phyloP scores from a whole-genome alignment of 371 early-diverging fungal species.

The Lichtheimia ramosa region DNA sequence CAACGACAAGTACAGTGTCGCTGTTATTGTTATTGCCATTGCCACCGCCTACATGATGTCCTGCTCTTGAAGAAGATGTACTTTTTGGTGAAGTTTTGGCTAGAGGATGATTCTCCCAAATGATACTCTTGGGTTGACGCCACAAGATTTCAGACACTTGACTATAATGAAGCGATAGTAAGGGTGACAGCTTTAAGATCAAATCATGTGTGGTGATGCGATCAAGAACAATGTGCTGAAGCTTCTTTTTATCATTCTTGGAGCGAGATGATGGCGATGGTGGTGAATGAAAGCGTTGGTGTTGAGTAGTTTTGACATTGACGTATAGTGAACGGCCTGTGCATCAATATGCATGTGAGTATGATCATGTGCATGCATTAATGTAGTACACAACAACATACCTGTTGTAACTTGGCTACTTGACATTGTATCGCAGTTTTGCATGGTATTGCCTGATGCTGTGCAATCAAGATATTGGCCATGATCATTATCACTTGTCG shows the following conservation, averaged over 20 bases:
- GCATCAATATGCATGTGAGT: neutral
- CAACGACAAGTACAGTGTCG: constrained; percentile 11
- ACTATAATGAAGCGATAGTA: constrained; percentile 17
- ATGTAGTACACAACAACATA: too few relatives aligned
- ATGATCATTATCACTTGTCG: neutral
- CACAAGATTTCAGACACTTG: constrained; percentile 22
- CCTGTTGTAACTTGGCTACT: too few relatives aligned
- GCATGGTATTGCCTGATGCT: too few relatives aligned
- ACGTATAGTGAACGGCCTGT: constrained; percentile 14
- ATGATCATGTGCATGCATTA: too few relatives aligned
- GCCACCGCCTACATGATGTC: neutral
- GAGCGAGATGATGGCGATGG: constrained; percentile 10
- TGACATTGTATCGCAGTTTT: too few relatives aligned
- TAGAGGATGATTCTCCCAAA: neutral
- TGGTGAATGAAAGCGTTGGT: constrained; percentile 20
- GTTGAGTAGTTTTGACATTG: constrained; percentile 21
- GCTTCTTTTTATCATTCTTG: constrained; percentile 10
- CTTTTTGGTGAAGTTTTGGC: neutral
- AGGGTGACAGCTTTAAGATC: constrained; percentile 16
- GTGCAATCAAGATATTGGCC: neutral
- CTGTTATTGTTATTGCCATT: neutral
- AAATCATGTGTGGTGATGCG: constrained; percentile 6
- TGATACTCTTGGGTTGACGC: constrained; percentile 16
- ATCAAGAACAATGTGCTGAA: constrained; percentile 14
- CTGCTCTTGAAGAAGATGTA: too few relatives aligned